Conservation (phyloP, 169 alveolate species). For the Sarcocystis neurona region DNA sequence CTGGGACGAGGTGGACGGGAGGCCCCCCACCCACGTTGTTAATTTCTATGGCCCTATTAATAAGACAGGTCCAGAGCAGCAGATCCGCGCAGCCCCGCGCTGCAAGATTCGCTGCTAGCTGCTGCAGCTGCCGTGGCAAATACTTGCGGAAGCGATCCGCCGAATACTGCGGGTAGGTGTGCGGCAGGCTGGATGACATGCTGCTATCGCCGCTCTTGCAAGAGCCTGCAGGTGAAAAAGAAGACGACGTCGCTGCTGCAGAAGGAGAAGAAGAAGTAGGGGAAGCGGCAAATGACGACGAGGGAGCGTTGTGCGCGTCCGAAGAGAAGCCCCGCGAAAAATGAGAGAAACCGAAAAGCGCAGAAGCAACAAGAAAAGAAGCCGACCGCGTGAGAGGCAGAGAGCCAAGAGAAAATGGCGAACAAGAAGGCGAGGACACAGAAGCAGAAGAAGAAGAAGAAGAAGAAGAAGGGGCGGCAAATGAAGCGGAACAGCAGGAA, state of each 20-base stretch:
- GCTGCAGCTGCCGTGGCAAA: neutral
- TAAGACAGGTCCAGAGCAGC: neutral
- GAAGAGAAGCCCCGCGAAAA: neutral
- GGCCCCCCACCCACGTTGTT: neutral
- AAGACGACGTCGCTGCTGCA: neutral
- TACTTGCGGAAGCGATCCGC: neutral
- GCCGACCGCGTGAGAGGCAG: neutral
- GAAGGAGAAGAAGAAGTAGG: neutral
- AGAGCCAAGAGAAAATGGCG: neutral
- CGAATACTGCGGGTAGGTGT: neutral
- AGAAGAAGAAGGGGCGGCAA: neutral
- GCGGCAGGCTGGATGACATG: neutral
- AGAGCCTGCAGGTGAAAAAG: too few relatives aligned
- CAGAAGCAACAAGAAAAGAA: neutral
- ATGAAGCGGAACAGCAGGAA: neutral
- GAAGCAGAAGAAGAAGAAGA: neutral
- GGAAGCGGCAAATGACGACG: neutral
- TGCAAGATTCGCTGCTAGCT: neutral
- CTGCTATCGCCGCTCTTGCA: too few relatives aligned
- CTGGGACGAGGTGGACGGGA: too few relatives aligned
- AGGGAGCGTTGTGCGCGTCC: too few relatives aligned
- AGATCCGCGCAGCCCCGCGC: neutral
- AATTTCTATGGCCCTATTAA: neutral
- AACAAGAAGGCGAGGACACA: neutral
- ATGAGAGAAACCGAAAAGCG: neutral